A percentile compares a stretch with the other conserved stretches of the same genome.
phyloP scores from a whole-genome alignment of 768 basidiomycete species.

The Podaxis sp. region DNA sequence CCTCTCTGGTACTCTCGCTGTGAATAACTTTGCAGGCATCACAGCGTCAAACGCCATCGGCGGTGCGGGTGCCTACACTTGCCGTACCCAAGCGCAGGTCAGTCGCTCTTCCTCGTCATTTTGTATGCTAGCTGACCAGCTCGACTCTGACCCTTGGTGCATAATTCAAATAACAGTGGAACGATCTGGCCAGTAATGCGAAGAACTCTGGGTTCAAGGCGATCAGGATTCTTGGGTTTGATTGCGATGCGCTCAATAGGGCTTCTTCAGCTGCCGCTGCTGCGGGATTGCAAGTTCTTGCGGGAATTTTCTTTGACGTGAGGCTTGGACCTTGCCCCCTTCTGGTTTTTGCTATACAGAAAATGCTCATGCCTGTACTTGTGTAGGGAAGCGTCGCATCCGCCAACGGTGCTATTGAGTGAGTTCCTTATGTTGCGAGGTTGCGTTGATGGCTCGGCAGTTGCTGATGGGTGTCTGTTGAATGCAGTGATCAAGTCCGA shows the following conservation, averaged over 20 bases:
- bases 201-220: constrained; percentile 32
- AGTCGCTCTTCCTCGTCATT: not conserved
- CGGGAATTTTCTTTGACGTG: constrained; percentile 34
- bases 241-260: constrained; percentile 34
- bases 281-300: constrained; percentile 30
- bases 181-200: constrained; percentile 29
- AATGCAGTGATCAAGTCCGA: constrained; percentile 33
- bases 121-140: not conserved
- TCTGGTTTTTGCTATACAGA: not conserved
- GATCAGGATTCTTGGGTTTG: constrained; percentile 35
- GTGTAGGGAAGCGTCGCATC: constrained; percentile 30
- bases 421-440: constrained; percentile 8
- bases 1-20: constrained; percentile 21
- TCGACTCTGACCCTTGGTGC: not conserved
- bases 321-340: not conserved
- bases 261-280: constrained; percentile 35
- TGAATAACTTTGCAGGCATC: constrained; percentile 34
- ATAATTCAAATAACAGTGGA: constrained; percentile 29
- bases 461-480: not conserved
- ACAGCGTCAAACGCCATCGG: constrained; percentile 33
- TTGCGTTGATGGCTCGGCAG: not conserved
- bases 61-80: constrained; percentile 29
- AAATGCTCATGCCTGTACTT: not conserved
- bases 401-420: constrained; percentile 30
- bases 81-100: constrained; percentile 35